These are phyloP conservation scores for Nitzschia sp. DNA, from an alignment of 108 stramenopile genomes.

Conservation along the genomic window DNA sequence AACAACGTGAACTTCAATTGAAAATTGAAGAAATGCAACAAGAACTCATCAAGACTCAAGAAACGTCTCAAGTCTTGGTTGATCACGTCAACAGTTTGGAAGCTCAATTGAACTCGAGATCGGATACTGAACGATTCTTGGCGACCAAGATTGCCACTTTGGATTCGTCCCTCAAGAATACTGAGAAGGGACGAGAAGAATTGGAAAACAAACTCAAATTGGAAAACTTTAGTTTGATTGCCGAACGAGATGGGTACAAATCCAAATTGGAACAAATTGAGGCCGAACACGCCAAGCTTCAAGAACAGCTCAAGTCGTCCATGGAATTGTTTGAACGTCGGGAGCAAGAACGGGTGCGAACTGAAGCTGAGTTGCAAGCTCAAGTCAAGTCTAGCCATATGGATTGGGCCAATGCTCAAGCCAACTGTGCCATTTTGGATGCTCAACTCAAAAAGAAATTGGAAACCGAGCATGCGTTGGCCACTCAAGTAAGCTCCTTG, in stretches of 20 bases:
- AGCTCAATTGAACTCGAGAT: slow-evolving; percentile 60
- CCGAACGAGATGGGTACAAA: slow-evolving; percentile 19
- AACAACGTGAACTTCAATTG: slow-evolving; percentile 16
- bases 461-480: slow-evolving; percentile 66
- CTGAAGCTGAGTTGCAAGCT: slow-evolving; percentile 26
- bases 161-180: slow-evolving; percentile 47
- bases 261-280: slow-evolving; percentile 9
- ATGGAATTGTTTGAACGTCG: slow-evolving; percentile 19
- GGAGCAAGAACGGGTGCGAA: slow-evolving; percentile 41
- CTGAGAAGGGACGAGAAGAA: not conserved
- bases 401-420: slow-evolving; percentile 56
- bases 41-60: slow-evolving; percentile 69
- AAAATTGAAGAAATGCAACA: slow-evolving; percentile 52
- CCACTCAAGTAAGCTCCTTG: slow-evolving; percentile 59
- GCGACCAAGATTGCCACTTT: slow-evolving; percentile 77
- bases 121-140: slow-evolving; percentile 76
- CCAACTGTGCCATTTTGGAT: slow-evolving; percentile 59
- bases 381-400: slow-evolving; percentile 35
- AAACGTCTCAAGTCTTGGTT: slow-evolving; percentile 73
- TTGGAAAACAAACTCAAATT: slow-evolving; percentile 3
- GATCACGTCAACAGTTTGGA: slow-evolving; percentile 82
- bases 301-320: slow-evolving; percentile 18
- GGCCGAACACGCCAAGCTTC: not conserved
- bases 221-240: slow-evolving; percentile 14
- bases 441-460: slow-evolving; percentile 76